These are phyloP conservation scores for Epichloe festucae DNA, from an alignment of 2,329 filamentous ascomycete genomes.

Conservation along the genomic window DNA sequence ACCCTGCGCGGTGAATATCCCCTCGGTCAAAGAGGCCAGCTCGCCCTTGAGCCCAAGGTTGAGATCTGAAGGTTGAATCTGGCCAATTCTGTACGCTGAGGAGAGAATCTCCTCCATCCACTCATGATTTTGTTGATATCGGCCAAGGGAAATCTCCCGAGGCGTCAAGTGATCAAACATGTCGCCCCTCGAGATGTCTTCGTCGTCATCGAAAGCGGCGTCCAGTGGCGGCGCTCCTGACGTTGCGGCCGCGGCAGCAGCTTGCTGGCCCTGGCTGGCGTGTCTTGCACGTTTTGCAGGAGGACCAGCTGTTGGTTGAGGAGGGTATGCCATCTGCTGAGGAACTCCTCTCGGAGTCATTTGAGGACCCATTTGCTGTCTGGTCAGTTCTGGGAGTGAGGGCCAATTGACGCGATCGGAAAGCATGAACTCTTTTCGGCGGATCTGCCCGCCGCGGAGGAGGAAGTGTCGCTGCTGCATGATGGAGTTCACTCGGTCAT, in stretches of 20 bases:
- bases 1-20: constrained; percentile 60
- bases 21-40: constrained; percentile 67
- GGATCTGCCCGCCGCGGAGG: constrained; percentile 65
- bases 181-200: constrained; percentile 78
- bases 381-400: constrained; percentile 48
- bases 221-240: constrained; percentile 28
- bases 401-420: constrained; percentile 86
- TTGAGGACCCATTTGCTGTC: constrained; percentile 37
- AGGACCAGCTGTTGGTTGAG: constrained; percentile 36
- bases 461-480: constrained; percentile 51
- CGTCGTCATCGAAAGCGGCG: constrained; percentile 63
- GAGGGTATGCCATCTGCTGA: constrained; percentile 50
- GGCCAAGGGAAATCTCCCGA: constrained; percentile 71
- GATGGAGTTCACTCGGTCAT: constrained; percentile 45
- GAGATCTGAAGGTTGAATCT: constrained; percentile 78
- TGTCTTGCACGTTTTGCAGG: constrained; percentile 43
- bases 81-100: constrained; percentile 73
- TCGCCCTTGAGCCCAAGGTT: constrained; percentile 77
- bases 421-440: constrained; percentile 89
- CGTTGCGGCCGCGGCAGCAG: constrained; percentile 10
- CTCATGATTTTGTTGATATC: constrained; percentile 91
- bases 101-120: constrained; percentile 98
- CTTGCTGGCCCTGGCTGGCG: constrained; percentile 26
- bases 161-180: constrained; percentile 82
- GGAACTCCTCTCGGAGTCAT: constrained; percentile 36